Evolutionary conservation across 495 filamentous ascomycete genomes (phyloP).

Genomic region (Penicillium herquei): DNA sequence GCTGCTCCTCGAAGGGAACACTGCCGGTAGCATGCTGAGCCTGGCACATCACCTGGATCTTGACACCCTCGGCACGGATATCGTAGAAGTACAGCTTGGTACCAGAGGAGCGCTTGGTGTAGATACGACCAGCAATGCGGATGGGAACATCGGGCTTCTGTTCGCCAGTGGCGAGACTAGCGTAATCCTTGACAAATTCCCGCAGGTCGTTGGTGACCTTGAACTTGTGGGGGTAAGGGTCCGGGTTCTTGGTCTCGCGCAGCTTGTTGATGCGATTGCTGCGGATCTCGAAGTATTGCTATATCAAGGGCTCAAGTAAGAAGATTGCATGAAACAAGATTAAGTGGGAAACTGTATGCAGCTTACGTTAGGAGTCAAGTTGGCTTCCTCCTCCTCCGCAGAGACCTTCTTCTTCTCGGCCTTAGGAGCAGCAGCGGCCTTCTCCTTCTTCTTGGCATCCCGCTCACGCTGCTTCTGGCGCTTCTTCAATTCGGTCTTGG

Average conservation of each 20-base stretch:
- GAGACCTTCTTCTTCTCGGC: constrained; percentile 70
- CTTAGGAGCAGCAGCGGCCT: constrained; percentile 71
- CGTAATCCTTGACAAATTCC: constrained; percentile 73
- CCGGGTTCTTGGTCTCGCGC: constrained; percentile 71
- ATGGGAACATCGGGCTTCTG: constrained; percentile 67
- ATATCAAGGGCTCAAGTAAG: constrained; percentile 14
- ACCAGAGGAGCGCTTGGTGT: constrained; percentile 79
- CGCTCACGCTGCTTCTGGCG: constrained; percentile 86
- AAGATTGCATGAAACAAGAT: background rate
- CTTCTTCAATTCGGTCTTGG: constrained; percentile 93
- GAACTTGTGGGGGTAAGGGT: constrained; percentile 99
- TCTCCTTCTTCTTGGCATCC: constrained; percentile 84
- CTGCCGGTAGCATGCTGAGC: constrained; percentile 63
- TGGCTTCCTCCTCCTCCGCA: constrained; percentile 66
- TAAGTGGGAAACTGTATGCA: background rate
- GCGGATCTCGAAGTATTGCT: constrained; percentile 99
- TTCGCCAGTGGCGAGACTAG: constrained; percentile 81
- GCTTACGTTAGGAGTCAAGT: constrained; percentile 86
- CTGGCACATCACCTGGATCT: constrained; percentile 90
- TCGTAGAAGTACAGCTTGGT: constrained; percentile 93
- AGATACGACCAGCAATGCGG: constrained; percentile 79
- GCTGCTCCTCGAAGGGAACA: constrained; percentile 77
- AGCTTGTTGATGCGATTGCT: constrained; percentile 82
- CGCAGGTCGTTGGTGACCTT: constrained; percentile 74
- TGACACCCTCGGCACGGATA: constrained; percentile 76